Evolutionary conservation across 2,329 filamentous ascomycete species (phyloP).

Genomic region (Aureobasidium sp.): DNA sequence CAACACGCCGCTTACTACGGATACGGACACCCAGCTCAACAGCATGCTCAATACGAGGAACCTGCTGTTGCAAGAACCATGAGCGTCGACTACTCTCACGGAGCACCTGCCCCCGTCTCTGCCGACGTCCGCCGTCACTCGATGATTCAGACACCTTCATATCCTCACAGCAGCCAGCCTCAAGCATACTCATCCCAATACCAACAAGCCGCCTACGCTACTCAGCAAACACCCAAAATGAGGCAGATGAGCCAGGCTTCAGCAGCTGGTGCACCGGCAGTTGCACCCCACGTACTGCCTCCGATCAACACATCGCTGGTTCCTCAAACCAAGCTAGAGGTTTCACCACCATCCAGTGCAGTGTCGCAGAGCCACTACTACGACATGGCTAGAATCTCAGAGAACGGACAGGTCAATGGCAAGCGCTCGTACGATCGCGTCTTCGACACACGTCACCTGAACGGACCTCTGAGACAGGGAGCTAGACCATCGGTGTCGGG

Average conservation of each 20-base stretch:
- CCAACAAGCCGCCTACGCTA: constrained; percentile 23
- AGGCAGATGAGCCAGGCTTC: constrained; percentile 16
- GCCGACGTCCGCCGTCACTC: constrained; percentile 33
- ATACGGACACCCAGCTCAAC: constrained; percentile 29
- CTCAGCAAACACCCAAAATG: constrained; percentile 17
- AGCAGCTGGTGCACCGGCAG: constrained; percentile 12
- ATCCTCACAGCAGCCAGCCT: constrained; percentile 22
- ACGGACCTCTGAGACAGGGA: constrained; percentile 35
- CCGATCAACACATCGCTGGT: constrained; percentile 33
- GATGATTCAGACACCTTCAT: constrained; percentile 28
- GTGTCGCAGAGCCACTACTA: constrained; percentile 20
- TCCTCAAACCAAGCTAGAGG: constrained; percentile 29
- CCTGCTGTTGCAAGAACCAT: constrained; percentile 28
- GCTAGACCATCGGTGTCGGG: constrained; percentile 28
- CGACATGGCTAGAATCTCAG: constrained; percentile 11
- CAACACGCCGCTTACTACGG: constrained; percentile 28
- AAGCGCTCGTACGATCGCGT: constrained; percentile 39
- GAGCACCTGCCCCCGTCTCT: constrained; percentile 17
- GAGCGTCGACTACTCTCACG: constrained; percentile 28
- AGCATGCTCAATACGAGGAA: constrained; percentile 29
- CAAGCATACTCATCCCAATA: constrained; percentile 25
- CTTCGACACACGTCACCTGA: constrained; percentile 36
- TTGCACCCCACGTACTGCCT: constrained; percentile 28
- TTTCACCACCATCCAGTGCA: constrained; percentile 35
- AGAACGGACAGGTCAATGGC: constrained; percentile 25